phyloP scores from a whole-genome alignment of 1,284 basidiomycete species.

The Ustilago xerochloae region DNA sequence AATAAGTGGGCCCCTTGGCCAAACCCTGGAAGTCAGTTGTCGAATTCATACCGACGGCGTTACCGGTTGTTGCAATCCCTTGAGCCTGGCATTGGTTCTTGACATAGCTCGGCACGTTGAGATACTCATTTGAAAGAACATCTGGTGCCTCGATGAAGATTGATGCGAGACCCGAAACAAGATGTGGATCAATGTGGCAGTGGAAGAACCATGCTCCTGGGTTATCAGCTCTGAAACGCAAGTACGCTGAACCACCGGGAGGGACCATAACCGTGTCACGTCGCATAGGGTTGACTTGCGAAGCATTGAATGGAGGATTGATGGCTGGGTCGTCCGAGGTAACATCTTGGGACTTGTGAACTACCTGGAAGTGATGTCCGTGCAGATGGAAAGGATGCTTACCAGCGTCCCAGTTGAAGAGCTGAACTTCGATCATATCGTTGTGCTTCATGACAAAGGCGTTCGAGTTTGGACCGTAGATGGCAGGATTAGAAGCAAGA shows the following conservation, averaged over 20 bases:
- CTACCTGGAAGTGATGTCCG: constrained; percentile 59
- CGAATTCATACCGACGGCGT: constrained; percentile 62
- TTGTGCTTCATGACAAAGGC: constrained; percentile 68
- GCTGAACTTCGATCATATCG: constrained; percentile 52
- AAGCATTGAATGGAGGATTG: constrained; percentile 85
- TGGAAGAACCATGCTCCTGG: constrained; percentile 59
- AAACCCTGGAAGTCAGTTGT: constrained; percentile 52
- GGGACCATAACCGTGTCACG: constrained; percentile 68
- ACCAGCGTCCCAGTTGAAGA: constrained; percentile 68
- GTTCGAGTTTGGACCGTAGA: constrained; percentile 48
- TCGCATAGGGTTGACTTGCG: constrained; percentile 68
- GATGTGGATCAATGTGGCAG: constrained; percentile 61
- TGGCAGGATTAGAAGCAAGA: constrained; percentile 67
- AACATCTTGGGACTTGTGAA: constrained; percentile 78
- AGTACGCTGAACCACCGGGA: constrained; percentile 49
- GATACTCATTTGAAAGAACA: constrained; percentile 69
- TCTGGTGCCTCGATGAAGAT: constrained; percentile 81
- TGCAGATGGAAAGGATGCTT: constrained; percentile 44
- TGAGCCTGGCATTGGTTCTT: constrained; percentile 79
- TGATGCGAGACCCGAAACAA: constrained; percentile 78
- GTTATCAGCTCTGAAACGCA: constrained; percentile 61
- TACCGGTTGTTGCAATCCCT: constrained; percentile 71
- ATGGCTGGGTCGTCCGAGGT: constrained; percentile 79
- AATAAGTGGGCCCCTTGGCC: constrained; percentile 31
- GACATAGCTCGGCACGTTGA: constrained; percentile 72